Conservation (phyloP, 352 stramenopile genomes). For the Hyaloperonospora arabidopsidis region DNA sequence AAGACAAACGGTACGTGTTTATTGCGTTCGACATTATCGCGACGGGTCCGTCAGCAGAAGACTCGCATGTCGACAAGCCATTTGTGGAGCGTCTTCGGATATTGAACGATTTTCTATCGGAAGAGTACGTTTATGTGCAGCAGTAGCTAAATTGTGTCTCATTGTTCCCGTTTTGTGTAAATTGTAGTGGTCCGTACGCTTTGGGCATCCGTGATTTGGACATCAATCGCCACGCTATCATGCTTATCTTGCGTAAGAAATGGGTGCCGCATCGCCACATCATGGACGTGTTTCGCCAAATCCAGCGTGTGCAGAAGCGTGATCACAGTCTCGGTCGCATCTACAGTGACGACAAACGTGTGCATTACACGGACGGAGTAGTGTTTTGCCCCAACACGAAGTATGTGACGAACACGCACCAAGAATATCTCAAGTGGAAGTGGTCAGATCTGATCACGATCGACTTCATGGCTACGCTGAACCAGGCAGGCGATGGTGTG, state of each 20-base stretch:
- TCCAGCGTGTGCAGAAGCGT: conserved; percentile 69
- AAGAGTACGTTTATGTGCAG: conserved; percentile 46
- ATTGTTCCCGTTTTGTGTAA: not conserved
- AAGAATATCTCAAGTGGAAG: conserved; percentile 90
- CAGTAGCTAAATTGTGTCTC: conserved; percentile 4
- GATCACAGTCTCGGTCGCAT: conserved; percentile 70
- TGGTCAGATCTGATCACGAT: conserved; percentile 87
- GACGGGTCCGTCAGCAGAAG: conserved; percentile 49
- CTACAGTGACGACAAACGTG: conserved; percentile 77
- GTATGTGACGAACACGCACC: conserved; percentile 78
- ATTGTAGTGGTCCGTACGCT: conserved; percentile 55
- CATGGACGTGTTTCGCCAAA: conserved; percentile 74
- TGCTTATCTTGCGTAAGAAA: conserved; percentile 76
- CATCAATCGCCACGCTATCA: conserved; percentile 57
- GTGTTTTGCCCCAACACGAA: conserved; percentile 85
- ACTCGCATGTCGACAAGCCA: conserved; percentile 76
- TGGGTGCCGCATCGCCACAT: conserved; percentile 79
- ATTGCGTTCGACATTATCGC: conserved; percentile 89
- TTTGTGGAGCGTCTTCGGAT: conserved; percentile 74
- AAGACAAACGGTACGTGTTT: conserved; percentile 79
- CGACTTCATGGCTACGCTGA: conserved; percentile 67
- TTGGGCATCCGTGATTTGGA: conserved; percentile 53
- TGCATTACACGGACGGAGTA: conserved; percentile 86
- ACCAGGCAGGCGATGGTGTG: conserved; percentile 46
- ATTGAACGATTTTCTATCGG: conserved; percentile 77